Base-by-base conservation (phyloP, 2,329 filamentous ascomycete genomes). In the Colletotrichum brevisporum region DNA sequence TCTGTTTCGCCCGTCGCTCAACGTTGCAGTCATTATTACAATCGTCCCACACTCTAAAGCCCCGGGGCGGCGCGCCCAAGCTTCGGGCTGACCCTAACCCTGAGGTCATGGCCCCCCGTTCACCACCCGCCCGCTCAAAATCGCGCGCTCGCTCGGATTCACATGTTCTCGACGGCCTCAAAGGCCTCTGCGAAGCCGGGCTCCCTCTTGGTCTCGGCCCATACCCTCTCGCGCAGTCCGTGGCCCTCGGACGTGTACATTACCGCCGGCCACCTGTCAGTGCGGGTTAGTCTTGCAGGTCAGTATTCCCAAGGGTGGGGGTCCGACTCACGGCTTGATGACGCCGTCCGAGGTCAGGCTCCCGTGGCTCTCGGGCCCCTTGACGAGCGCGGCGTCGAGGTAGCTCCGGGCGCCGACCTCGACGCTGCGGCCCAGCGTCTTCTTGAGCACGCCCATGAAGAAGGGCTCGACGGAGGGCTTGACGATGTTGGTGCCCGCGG, bases 361-460 rank as follows among this genome's bases (percentile, higher is more conserved):
- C 1, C 84, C 84, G 73, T 88, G 85, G 1, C 82, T 82, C 73
- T 86, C 84, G 54, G 78, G 78, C 0, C 85, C 85, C 69, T 86
- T 80, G 1, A 78, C 75, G 0, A 84, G 75, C 0, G 75, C 76
- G 0, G 84, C 84, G 71, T 88, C 84, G 5, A 87, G 63, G 70
- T 83, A 85, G 2, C 79, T 82, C 57, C 79, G 80, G 1, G 83
- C 84, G 4, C 82, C 85, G 3, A 81, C 78, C 21, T 76, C 73
- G 15, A 77, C 52, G 15, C 69, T 77, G n/a, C 81, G 74, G 1
- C 71, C 80, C 1, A 73, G 61, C 3, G 79, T 13, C 5, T 67
- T 63, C 41, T 75, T 76, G 27, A 74, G 26, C n/a, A 72, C 10
- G 6, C 72, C 26, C 0, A 76, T 13, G 0, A 74, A 50, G 5